phyloP scores from a whole-genome alignment of 306 rosid genomes.

The Carpinus viminea region DNA sequence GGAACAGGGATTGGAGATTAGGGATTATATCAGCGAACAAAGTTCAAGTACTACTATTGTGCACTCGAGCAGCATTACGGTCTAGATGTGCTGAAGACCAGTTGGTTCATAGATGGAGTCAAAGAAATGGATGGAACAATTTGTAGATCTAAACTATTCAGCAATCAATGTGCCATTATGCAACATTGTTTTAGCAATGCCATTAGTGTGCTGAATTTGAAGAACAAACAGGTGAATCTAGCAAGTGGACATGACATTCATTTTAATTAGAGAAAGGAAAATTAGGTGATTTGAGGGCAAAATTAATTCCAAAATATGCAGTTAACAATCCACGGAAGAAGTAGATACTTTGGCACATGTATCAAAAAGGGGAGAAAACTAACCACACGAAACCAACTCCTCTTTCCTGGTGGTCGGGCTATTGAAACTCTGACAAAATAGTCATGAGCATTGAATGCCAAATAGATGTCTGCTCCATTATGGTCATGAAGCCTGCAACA shows the following conservation, averaged over 20 bases:
- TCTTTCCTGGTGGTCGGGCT: conserved; percentile 62
- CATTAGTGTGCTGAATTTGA: not conserved
- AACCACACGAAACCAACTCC: conserved; percentile 93
- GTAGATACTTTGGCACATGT: not conserved
- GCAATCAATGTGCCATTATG: not conserved
- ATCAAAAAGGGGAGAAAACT: conserved; percentile 33
- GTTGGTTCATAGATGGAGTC: not conserved
- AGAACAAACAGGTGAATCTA: not conserved
- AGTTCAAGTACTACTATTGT: not conserved
- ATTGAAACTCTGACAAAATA: conserved; percentile 48
- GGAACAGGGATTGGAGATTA: not conserved
- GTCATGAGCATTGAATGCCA: conserved; percentile 93
- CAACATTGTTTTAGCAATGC: not conserved
- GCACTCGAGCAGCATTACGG: not conserved
- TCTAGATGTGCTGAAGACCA: not conserved
- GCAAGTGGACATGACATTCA: not conserved
- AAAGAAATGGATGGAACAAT: not conserved
- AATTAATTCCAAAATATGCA: conserved; percentile 14
- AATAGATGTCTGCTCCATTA: conserved; percentile 67
- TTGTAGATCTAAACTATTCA: not conserved
- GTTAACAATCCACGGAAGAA: conserved; percentile 16
- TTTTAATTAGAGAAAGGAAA: not conserved
- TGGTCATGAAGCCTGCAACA: conserved; percentile 77
- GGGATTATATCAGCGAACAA: not conserved
- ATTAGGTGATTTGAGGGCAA: not conserved